A percentile compares a stretch with the other conserved stretches of the same genome.
Conservation (phyloP, 2,329 filamentous ascomycete species). For the Xylariomycetidae sp. region DNA sequence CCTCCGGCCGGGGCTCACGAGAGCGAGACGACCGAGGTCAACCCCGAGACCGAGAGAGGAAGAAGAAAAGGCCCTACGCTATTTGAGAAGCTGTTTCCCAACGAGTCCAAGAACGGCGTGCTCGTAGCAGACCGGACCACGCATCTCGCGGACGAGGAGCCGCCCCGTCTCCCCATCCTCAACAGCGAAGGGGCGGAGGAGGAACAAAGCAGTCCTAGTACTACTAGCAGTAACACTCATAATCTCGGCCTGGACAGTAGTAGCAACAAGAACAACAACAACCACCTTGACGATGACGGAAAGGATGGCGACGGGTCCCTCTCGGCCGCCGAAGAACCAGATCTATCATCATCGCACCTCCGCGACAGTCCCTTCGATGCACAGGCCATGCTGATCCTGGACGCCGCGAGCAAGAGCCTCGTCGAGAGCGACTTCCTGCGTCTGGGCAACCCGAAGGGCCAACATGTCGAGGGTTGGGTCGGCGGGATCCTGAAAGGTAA, state of each 20-base stretch:
- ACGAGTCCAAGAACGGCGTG: constrained; percentile 34
- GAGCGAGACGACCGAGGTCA: background rate
- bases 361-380: no score
- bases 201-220: no score
- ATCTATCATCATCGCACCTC: no score
- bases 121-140: no score
- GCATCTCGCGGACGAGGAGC: no score
- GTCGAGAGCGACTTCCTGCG: constrained; percentile 67
- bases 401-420: constrained; percentile 54
- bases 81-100: constrained; percentile 51
- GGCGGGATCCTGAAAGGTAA: constrained; percentile 55
- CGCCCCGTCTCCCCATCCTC: constrained; percentile 3
- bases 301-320: no score
- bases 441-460: constrained; percentile 54
- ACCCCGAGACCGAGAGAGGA: background rate
- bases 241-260: no score
- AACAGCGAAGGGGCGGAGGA: no score
- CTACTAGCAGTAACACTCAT: no score
- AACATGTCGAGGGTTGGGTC: constrained; percentile 65
- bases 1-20: background rate
- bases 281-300: background rate
- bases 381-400: constrained; percentile 48
- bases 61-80: constrained; percentile 23
- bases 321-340: no score
- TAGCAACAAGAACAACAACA: no score